Conservation (phyloP, 257 asterid species). For the Orobanche coerulescens region DNA sequence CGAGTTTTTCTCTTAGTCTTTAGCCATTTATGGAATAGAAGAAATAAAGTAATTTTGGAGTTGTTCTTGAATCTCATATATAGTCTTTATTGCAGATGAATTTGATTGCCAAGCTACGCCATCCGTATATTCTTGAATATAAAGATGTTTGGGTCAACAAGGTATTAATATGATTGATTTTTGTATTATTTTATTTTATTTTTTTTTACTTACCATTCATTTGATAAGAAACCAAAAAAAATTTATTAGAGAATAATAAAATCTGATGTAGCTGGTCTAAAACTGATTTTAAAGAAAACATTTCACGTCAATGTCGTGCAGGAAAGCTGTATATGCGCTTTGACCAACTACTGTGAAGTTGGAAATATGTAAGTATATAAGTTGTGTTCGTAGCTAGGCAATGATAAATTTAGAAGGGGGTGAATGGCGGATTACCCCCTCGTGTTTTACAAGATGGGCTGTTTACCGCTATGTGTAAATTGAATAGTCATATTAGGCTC, state of each 20-base stretch:
- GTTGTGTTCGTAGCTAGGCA: neutral
- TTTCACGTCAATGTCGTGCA: conserved; percentile 29
- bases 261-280: neutral
- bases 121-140: conserved; percentile 79
- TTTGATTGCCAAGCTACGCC: conserved; percentile 53
- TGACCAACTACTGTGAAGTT: conserved; percentile 70
- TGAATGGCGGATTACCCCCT: no score
- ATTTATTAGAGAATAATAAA: no score
- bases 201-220: no score
- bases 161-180: no score
- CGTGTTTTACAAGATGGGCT: no score
- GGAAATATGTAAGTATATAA: conserved; percentile 80
- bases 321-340: conserved; percentile 65
- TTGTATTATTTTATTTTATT: no score
- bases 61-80: neutral
- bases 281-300: conserved; percentile 16
- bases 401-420: neutral
- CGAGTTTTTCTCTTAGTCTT: no score
- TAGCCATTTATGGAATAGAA: neutral
- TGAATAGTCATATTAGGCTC: no score
- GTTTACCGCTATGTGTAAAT: no score
- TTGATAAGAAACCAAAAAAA: no score
- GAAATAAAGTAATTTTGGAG: neutral
- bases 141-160: conserved; percentile 96
- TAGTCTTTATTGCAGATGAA: conserved; percentile 52